Base-by-base conservation (phyloP, 352 stramenopile species). In the Phytophthora podocarpi region DNA sequence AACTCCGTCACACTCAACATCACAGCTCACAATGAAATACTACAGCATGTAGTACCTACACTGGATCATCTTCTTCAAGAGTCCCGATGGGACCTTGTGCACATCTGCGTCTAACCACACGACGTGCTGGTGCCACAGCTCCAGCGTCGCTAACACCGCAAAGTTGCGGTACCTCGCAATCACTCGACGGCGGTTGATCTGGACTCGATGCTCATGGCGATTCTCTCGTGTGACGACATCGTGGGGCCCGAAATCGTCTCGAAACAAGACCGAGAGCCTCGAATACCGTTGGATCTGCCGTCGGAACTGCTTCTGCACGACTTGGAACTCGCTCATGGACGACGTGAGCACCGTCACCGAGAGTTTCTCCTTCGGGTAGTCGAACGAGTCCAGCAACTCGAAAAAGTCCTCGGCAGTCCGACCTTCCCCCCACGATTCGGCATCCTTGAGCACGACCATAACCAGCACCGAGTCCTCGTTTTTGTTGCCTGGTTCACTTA, bases 151-250 rank as follows among this genome's bases (percentile, higher is more conserved):
- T 2, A 71, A 24, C 5, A 84, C 46, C 24, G 64, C 64, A n/a
- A 69, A 76, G 46, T 84, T 84, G 27, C 74, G 68, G 28, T 84
- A 80, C n/a, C 74, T 67, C 13, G 74, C 71, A 23, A 84, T 40
- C 48, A 78, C 78, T 11, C 72, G 66, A 0, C 75, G 69, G 1
- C 75, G 62, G 15, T 42, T 41, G 3, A 24, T 31, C n/a, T 81
- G 75, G 0, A 74, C 27, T n/a, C 7, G 0, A 18, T 63, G 37
- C 8, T 62, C 51, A 31, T 84, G 59, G n/a, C 71, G 75, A 45
- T 72, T 73, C 5, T 46, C 50, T 4, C 74, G 59, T 3, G 50
- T 69, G 13, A 80, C 26, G 0, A 34, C 51, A 1, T 47, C 28
- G 10, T 34, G 36, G 1, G 26, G 21, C 1, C 48, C 34, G 23